Base-by-base conservation (phyloP, 345 rosid species). In the Citrus glauca region DNA sequence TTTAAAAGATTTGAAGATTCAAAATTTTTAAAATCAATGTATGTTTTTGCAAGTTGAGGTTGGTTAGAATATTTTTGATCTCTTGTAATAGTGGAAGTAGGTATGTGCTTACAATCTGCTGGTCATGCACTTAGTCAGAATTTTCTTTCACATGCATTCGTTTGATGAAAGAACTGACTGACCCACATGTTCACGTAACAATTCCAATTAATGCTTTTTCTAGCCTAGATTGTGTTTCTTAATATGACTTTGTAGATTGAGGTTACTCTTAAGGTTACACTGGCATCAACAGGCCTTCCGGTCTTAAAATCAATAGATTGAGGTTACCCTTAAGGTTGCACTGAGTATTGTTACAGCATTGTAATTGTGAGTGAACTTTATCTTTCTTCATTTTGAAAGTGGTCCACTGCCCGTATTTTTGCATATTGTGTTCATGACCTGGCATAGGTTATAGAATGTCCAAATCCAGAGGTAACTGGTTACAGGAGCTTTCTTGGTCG, bases 121-220 rank as follows among this genome's bases (percentile, higher is more conserved):
- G 63, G 48, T 10, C 19, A 13, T 45, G 50, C 16, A 28, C 50
- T 59, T 7, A 32, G 74, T 64, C 72, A 35, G 24, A 68, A 35
- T 65, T 65, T 73, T 30, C 71, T 28, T 33, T 57, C 33, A 56
- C 25, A 33, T 73, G 73, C 64, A 67, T 27, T 45, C 73, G 33
- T 32, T 73, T 71, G 68, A 71, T 14, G 33, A 56, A 76, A 55
- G 66, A 69, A 57, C 62, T 32, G 69, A 76, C 5, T 9, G 50
- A 69, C 64, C 50, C 50, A 66, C 68, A 71, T 79, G 63, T 35
- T 66, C 25, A 28, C 38, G 33, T 66, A 73, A 82, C 65, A 11
- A 45, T 30, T 64, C 42, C 25, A 60, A 66, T 16, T 55, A 45
- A 10, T 30, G 64, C 56, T 57, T 60, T 28, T 78, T 6, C 55